These are phyloP conservation scores for Mucor sp. DNA, from an alignment of 371 early-diverging fungal genomes.

Conservation along the genomic window DNA sequence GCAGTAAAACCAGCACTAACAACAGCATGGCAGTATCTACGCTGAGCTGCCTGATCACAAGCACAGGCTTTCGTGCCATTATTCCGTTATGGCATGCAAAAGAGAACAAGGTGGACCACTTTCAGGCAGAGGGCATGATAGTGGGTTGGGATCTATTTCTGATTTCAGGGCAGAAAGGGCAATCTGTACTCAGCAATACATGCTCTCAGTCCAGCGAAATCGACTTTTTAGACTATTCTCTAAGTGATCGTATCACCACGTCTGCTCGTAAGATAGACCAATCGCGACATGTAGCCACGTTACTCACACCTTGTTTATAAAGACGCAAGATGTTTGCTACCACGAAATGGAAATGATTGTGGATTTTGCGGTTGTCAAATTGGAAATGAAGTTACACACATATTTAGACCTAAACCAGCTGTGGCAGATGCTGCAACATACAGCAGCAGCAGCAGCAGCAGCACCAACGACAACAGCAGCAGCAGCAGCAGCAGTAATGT, in stretches of 20 bases:
- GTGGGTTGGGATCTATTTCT: conserved; percentile 35
- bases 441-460: no score
- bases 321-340: conserved; percentile 18
- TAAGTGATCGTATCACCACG: conserved; percentile 21
- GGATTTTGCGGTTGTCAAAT: conserved; percentile 35
- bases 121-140: conserved; percentile 33
- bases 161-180: conserved; percentile 1
- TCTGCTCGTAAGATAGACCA: conserved; percentile 17
- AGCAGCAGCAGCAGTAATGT: not conserved
- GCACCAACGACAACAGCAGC: not conserved
- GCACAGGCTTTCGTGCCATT: conserved; percentile 23
- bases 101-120: conserved; percentile 26
- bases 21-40: conserved; percentile 24
- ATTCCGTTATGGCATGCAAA: conserved; percentile 23
- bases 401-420: conserved; percentile 26
- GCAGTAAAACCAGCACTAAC: not conserved
- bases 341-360: conserved; percentile 19
- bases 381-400: conserved; percentile 21
- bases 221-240: conserved; percentile 15
- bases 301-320: not conserved
- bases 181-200: conserved; percentile 15
- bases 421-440: not conserved
- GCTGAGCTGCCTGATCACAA: conserved; percentile 29
- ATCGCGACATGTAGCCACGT: not conserved
- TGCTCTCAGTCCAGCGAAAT: not conserved